These are phyloP conservation scores for Xanthoceras sorbifolium DNA, from an alignment of 345 rosid genomes.

Conservation along the genomic window DNA sequence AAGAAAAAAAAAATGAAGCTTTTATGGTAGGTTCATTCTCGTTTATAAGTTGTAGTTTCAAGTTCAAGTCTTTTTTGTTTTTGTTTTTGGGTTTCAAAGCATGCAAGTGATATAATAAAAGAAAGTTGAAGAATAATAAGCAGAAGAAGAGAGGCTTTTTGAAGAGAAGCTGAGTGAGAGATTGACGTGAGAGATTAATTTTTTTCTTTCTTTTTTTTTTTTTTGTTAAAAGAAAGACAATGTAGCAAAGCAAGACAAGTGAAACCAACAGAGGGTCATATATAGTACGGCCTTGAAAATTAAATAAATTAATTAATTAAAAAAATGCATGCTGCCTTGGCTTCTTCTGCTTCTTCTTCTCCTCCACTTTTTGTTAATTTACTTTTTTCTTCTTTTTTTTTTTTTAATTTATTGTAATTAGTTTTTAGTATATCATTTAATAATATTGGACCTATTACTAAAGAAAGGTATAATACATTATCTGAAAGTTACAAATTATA, in stretches of 20 bases:
- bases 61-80: background rate
- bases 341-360: background rate
- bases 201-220: background rate
- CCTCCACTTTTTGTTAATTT: background rate
- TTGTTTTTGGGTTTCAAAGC: slow-evolving; percentile 19
- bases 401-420: background rate
- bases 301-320: background rate
- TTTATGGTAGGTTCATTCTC: background rate
- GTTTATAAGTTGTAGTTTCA: background rate
- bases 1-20: slow-evolving; percentile 3
- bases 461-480: too few relatives aligned
- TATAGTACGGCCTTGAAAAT: background rate
- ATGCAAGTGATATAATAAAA: slow-evolving; percentile 18
- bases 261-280: background rate
- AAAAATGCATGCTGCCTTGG: background rate
- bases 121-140: background rate
- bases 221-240: slow-evolving; percentile 10
- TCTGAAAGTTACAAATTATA: too few relatives aligned
- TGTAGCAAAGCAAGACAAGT: slow-evolving; percentile 14
- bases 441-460: too few relatives aligned
- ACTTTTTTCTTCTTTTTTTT: background rate
- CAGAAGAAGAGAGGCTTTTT: background rate
- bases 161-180: background rate
- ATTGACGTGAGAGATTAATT: slow-evolving; percentile 13
- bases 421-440: too few relatives aligned